Percentiles rank a stretch among this genome's conserved stretches.
Conservation (phyloP, 1,284 basidiomycete species). For the Cystobasidium pallidum region DNA sequence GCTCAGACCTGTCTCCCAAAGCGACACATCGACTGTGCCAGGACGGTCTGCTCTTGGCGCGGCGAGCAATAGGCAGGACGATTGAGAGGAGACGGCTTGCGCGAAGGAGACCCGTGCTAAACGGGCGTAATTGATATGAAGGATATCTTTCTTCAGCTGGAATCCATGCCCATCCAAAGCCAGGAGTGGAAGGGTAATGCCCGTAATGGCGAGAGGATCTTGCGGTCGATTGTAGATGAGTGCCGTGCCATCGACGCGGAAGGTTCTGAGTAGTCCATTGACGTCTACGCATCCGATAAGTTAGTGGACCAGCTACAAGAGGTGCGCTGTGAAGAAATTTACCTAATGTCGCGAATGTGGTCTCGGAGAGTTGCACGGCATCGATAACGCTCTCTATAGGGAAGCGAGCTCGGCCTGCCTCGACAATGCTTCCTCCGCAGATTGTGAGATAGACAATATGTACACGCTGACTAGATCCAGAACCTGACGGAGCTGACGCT, state of each 20-base stretch:
- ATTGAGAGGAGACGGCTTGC: neutral
- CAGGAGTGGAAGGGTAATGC: constrained; percentile 1
- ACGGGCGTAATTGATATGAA: neutral
- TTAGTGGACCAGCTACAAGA: neutral
- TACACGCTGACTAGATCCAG: neutral
- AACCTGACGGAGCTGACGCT: neutral
- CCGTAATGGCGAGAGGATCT: neutral
- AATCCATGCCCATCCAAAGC: neutral
- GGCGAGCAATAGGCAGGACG: neutral
- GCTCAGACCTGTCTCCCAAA: constrained; percentile 2
- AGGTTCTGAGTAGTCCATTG: neutral
- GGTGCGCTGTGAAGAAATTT: neutral
- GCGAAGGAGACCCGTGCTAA: neutral
- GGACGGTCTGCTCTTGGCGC: neutral
- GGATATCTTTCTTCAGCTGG: neutral
- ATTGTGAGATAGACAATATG: neutral
- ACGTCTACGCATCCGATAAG: neutral
- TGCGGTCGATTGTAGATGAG: neutral
- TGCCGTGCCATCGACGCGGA: neutral
- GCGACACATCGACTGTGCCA: neutral
- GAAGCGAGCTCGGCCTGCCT: neutral
- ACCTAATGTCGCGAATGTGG: neutral
- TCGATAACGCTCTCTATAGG: neutral
- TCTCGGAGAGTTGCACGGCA: neutral
- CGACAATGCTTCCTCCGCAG: neutral